Base-by-base conservation (phyloP, 148 eudicot genomes). In the Fallopia convolvulus region DNA sequence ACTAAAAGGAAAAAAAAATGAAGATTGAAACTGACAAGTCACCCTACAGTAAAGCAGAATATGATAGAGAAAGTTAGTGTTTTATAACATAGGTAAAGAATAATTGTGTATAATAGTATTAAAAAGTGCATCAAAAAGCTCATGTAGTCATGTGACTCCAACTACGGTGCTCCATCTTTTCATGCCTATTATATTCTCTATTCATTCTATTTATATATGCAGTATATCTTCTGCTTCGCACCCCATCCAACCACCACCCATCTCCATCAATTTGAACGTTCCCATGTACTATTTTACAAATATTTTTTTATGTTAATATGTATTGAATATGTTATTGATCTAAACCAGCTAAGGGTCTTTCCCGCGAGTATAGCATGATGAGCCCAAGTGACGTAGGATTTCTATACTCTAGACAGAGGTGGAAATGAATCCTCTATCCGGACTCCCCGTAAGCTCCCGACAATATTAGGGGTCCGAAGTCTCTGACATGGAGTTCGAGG, bases 71-170 rank as follows among this genome's bases (percentile, higher is more conserved):
- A 21, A 56, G 20, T 17, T 8, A 50, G 56, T 50, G 10, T 50
- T 50, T 8, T 44, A 2, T 50, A 15, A 50, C 9, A 44, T 44
- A 0, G 47, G 9, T 44, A 44, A 44, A 44, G 47, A 44, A 44
- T 44, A 44, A 44, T 8, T 44, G 47, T 44, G 47, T 44, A 56
- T 56, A 56, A 56, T 56, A 56, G 6, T 21, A 21, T 0, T 20
- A 56, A 56, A 56, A 56, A 56, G 63, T 21, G 63, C 11, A 56
- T 2, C 5, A 56, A 20, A 56, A 56, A 56, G 63, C 63, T 56
- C 20, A 56, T 56, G 63, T 18, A 56, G 63, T 56, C 63, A 56
- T 56, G 63, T 56, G 63, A 56, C 30, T 56, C 63, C 63, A 56
- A 56, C 63, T 56, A 56, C 30, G 30, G 10, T 56, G 63, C 63